These are phyloP conservation scores for Triangularia verruculosa DNA, from an alignment of 2,329 filamentous ascomycete species.

Conservation along the genomic window DNA sequence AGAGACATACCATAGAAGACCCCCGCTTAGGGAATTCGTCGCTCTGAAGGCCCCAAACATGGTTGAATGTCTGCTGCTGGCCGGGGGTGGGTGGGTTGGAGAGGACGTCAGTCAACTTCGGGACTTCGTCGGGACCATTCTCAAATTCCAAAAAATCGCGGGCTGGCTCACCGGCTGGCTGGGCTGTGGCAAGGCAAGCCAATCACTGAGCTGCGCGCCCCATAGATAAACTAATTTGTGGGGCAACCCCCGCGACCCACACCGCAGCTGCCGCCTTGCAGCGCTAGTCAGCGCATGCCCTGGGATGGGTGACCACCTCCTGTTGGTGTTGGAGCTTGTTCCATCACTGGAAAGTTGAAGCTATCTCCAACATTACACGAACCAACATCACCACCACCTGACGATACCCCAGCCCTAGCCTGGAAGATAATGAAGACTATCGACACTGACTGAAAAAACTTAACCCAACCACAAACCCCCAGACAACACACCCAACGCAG, in stretches of 20 bases:
- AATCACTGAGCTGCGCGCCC: conserved; percentile 10
- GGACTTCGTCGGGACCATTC: conserved; percentile 6
- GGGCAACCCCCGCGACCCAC: conserved; percentile 19
- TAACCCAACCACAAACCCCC: neutral
- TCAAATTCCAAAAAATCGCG: conserved; percentile 21
- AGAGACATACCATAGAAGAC: conserved; percentile 78
- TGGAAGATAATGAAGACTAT: neutral
- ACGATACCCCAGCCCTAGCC: neutral
- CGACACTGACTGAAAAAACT: neutral
- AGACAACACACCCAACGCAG: neutral
- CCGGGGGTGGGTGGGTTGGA: conserved; percentile 15
- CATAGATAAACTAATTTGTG: conserved; percentile 10
- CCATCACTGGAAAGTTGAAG: neutral
- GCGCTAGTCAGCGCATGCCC: conserved; percentile 17
- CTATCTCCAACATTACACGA: neutral
- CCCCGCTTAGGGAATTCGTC: conserved; percentile 71
- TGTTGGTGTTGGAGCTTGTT: neutral
- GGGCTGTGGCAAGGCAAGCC: conserved; percentile 11
- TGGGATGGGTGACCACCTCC: neutral
- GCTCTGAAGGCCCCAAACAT: conserved; percentile 87
- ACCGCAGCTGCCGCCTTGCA: conserved; percentile 11
- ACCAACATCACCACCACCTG: neutral
- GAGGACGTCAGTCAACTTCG: conserved; percentile 10
- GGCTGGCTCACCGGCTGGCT: conserved; percentile 14
- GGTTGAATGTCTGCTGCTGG: conserved; percentile 27